Conservation (phyloP, 75 land plant species). For the Picea sitchensis region DNA sequence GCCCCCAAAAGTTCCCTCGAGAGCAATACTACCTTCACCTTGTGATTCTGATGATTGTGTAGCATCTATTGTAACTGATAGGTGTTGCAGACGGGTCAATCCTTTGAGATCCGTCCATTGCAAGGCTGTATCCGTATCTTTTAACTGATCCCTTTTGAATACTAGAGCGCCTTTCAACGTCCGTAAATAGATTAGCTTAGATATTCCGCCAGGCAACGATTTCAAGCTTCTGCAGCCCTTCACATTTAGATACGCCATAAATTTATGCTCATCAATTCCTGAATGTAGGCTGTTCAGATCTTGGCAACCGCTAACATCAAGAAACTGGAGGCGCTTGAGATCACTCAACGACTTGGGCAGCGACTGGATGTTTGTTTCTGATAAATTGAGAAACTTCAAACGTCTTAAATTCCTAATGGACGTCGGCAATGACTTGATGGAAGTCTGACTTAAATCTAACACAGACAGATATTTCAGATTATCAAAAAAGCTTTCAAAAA, state of each 20-base stretch:
- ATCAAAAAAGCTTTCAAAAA: no score
- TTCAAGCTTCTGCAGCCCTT: not conserved
- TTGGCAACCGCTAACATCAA: no score
- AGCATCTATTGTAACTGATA: not conserved
- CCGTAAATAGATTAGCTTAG: not conserved
- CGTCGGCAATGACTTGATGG: no score
- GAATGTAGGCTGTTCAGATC: not conserved
- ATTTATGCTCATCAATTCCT: not conserved
- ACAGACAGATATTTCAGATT: no score
- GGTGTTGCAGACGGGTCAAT: not conserved
- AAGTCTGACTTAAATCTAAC: no score
- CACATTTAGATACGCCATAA: not conserved
- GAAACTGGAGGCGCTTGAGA: no score
- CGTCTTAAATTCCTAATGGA: no score
- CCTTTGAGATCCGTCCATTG: not conserved
- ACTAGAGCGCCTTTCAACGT: not conserved
- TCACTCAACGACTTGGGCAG: no score
- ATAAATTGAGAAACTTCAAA: no score
- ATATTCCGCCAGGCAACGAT: not conserved
- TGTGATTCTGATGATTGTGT: not conserved
- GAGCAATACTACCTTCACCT: no score
- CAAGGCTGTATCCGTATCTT: not conserved
- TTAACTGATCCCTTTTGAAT: not conserved
- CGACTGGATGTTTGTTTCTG: no score
- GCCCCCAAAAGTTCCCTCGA: not conserved